A percentile compares a stretch with the other conserved stretches of the same genome.
These are phyloP conservation scores for Colletotrichum liaoningense DNA, from an alignment of 2,329 filamentous ascomycete species.

Conservation along the genomic window DNA sequence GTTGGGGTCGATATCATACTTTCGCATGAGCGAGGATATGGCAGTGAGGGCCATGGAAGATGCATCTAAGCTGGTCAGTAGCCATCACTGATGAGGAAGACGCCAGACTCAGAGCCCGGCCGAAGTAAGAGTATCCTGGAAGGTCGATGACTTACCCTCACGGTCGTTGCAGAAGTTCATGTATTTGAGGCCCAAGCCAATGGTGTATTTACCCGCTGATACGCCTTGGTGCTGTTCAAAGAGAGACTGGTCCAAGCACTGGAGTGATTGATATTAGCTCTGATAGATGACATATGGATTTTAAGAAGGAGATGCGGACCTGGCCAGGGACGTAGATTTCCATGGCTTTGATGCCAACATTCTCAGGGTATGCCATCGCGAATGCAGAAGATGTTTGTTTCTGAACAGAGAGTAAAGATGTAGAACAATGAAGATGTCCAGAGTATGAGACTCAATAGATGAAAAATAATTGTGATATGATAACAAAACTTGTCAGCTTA, in stretches of 20 bases:
- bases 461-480: too few relatives aligned
- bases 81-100: slow-evolving; percentile 53
- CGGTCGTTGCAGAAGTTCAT: slow-evolving; percentile 94
- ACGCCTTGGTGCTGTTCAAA: slow-evolving; percentile 89
- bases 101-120: too few relatives aligned
- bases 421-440: too few relatives aligned
- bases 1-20: slow-evolving; percentile 84
- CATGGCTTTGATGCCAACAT: slow-evolving; percentile 93
- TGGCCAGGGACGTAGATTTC: slow-evolving; percentile 89
- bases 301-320: slow-evolving; percentile 65
- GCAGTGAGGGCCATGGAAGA: slow-evolving; percentile 85
- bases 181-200: slow-evolving; percentile 89
- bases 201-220: slow-evolving; percentile 86
- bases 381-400: too few relatives aligned
- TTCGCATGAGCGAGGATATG: slow-evolving; percentile 80
- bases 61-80: slow-evolving; percentile 65
- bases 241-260: slow-evolving; percentile 87
- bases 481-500: too few relatives aligned
- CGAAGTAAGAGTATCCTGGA: too few relatives aligned
- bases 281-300: neutral
- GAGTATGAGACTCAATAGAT: too few relatives aligned
- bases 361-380: neutral
- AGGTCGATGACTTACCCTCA: slow-evolving; percentile 70
- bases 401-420: too few relatives aligned
- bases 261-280: neutral